Evolutionary conservation across 73 alveolate genomes (phyloP).

Genomic region (Blepharisma stoltei): DNA sequence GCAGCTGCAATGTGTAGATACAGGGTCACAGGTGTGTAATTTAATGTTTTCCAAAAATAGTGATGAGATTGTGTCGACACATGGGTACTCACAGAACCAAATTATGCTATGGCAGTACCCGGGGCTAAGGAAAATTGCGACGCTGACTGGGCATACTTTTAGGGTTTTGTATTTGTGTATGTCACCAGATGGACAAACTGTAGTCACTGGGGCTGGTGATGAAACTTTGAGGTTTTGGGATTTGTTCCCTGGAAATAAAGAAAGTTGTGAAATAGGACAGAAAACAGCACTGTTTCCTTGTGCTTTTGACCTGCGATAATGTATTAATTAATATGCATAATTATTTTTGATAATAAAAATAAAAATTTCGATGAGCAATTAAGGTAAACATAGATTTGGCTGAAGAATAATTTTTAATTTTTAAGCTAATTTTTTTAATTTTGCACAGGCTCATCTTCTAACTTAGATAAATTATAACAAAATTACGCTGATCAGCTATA

Average conservation of each 20-base stretch:
- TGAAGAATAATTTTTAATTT: not conserved
- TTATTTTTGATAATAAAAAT: not conserved
- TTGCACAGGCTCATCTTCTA: not conserved
- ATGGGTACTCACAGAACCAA: constrained; percentile 97
- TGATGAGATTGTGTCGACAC: constrained; percentile 96
- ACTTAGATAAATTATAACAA: no score
- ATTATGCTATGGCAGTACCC: constrained; percentile 97
- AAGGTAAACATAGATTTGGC: not conserved
- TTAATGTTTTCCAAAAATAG: constrained; percentile 91
- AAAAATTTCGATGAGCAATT: no score
- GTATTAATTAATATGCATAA: not conserved
- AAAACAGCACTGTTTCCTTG: constrained; percentile 26
- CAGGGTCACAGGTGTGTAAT: constrained; percentile 98
- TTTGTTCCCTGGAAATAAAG: constrained; percentile 85
- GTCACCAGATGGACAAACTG: constrained; percentile 94
- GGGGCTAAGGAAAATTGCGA: constrained; percentile 76
- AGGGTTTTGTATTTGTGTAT: constrained; percentile 96
- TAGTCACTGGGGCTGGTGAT: constrained; percentile 99
- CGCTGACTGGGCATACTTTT: constrained; percentile 97
- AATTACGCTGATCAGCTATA: no score
- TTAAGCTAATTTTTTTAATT: not conserved
- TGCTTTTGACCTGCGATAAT: constrained; percentile 30
- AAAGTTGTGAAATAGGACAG: constrained; percentile 7
- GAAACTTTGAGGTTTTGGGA: constrained; percentile 99
- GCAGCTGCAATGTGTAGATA: constrained; percentile 75